Conservation (phyloP, 495 filamentous ascomycete species). For the Trichoderma asperelloides region DNA sequence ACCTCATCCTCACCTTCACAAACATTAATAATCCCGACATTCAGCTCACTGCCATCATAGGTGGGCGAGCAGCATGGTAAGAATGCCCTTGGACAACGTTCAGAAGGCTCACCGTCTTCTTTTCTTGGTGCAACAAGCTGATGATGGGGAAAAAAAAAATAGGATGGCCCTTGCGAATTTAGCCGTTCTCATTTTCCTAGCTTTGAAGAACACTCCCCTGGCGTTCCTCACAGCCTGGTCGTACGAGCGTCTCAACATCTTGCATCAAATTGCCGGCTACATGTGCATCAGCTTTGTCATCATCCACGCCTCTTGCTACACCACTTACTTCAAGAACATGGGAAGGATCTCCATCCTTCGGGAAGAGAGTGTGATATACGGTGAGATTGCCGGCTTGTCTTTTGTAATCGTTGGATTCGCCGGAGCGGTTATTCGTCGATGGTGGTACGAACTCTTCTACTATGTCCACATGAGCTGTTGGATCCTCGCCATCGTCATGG, state of each 20-base stretch:
- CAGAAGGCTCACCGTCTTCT: neutral
- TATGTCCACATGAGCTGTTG: constrained; percentile 48
- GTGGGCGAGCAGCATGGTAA: constrained; percentile 9
- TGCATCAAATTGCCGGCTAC: constrained; percentile 32
- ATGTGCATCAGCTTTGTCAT: constrained; percentile 18
- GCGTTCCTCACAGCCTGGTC: constrained; percentile 50
- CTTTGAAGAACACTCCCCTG: constrained; percentile 55
- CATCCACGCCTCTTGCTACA: constrained; percentile 28
- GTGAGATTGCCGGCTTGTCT: constrained; percentile 37
- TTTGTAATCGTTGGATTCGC: constrained; percentile 26
- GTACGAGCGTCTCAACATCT: constrained; percentile 55
- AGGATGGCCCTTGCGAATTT: constrained; percentile 38
- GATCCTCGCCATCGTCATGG: constrained; percentile 37
- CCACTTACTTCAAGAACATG: constrained; percentile 20
- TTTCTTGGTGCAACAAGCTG: neutral
- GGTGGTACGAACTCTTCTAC: constrained; percentile 52
- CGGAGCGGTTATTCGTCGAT: constrained; percentile 32
- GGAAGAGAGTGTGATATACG: constrained; percentile 23
- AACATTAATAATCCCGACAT: constrained; percentile 27
- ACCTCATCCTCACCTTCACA: constrained; percentile 40
- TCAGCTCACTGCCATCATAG: constrained; percentile 22
- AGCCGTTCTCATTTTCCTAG: constrained; percentile 50
- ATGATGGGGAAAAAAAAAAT: neutral
- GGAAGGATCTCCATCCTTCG: constrained; percentile 26
- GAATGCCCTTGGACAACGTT: neutral